Base-by-base conservation (phyloP, 2,329 filamentous ascomycete species). In the Neofusicoccum cordaticola region DNA sequence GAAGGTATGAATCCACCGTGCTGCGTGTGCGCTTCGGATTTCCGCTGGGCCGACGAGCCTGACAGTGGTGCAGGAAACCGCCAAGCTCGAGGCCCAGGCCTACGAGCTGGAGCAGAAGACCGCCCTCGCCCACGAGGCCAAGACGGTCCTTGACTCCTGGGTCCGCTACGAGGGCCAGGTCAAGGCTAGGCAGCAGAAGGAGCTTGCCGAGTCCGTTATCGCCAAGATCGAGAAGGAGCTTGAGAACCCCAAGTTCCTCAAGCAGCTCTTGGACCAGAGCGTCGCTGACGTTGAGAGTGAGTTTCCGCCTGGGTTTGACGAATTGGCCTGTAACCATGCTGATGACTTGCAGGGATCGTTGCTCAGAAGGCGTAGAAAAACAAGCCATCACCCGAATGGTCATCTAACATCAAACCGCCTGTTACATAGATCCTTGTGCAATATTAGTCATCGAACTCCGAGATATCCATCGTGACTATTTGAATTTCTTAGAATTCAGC, bases 181-280 rank as follows among this genome's bases (percentile, higher is more conserved):
- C 77, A 99, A 98, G 91, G 90, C 94, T 85, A 90, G 95, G 80
- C 93, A 99, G 86, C 95, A 99, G 87, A 90, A 86, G 82, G 95
- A 99, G 86, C 88, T 99, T 71, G 92, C 95, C 69, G 89, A 96
- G 78, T 88, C 84, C 80, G 85, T 99, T 81, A 98, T 99, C 76
- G 88, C 90, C 85, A 99, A 97, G 88, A 95, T 98, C 78, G 90
- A 91, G 82, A 98, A 98, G 88, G 94, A 98, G 86, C 88, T 99
- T 66, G 92, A 97, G 87, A 97, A 91, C 87, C 95, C 96, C 80
- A 98, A 93, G 88, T 86, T 90, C 71, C 89, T 99, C 74, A 92
- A 97, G 86, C 93, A 97, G 85, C 97, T 99, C 76, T 88, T 99
- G 73, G 90, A 95, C 84, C 95, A 99, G 87, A 97, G 93, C 80